Base-by-base conservation (phyloP, 2,329 filamentous ascomycete species). In the Talaromyces funiculosus region DNA sequence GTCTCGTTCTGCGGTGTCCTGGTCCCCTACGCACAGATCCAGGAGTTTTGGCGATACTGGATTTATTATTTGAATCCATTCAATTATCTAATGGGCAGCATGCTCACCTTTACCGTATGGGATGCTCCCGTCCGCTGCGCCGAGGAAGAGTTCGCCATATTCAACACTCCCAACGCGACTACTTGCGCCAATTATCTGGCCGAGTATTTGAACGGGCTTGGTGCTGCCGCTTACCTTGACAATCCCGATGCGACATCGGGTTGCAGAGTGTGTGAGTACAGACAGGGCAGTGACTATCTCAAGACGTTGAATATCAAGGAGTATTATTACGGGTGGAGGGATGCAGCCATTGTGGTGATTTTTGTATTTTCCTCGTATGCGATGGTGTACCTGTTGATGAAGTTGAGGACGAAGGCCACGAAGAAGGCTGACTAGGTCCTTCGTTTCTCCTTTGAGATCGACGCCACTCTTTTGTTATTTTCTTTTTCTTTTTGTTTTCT, bases 1-100 rank as follows among this genome's bases (percentile, higher is more conserved):
- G 80, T 81, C 12, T 74, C 88, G 2, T 90, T 90, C 78, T 90
- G 89, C 71, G 88, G 88, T 56, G 84, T 90, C 12, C 82, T 90
- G 1, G 81, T 86, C 0, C 84, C 87, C 0, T 90, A 88, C 68
- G 62, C 73, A 1, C 76, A 82, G 65, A 77, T 91, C 10, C 82
- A 83, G 2, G 81, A 81, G 8, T 90, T 90, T 75, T 92, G 86
- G 86, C 75, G 78, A 29, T 88, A 87, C 73, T 90, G 86, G 84
- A 68, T 79, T 4, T 86, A 86, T 73, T 85, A 77, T 57, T 67
- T 85, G 16, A 83, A 86, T 65, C 84, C 84, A 0, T 86, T 85
- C 76, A 85, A 82, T 73, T 86, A 86, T 61, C 73, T 86, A 3
- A 83, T 86, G 72, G 80, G 82, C 4, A 76, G 76, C 31, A 77